phyloP scores from a whole-genome alignment of 139 green algal genomes.

The Coelastrella sp. region DNA sequence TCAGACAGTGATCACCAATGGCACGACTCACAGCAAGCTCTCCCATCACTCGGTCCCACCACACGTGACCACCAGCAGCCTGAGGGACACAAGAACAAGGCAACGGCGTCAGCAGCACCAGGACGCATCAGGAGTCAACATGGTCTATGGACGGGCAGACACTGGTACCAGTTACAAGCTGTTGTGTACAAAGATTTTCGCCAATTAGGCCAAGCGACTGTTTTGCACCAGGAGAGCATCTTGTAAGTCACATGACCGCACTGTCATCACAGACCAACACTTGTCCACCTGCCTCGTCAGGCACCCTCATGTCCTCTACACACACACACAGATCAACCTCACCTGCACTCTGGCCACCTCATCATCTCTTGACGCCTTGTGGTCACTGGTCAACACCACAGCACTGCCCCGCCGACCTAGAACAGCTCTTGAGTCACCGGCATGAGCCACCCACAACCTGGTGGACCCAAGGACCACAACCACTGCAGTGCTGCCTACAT shows the following conservation, averaged over 20 bases:
- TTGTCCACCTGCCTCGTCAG: too few relatives aligned
- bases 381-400: conserved; percentile 77
- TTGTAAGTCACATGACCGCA: too few relatives aligned
- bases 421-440: conserved; percentile 86
- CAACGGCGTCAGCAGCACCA: background rate
- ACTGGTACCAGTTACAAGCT: too few relatives aligned
- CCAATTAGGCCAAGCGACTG: too few relatives aligned
- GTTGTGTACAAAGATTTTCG: too few relatives aligned
- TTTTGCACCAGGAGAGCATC: too few relatives aligned
- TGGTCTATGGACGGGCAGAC: too few relatives aligned
- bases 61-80: conserved; percentile 76
- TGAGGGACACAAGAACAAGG: conserved; percentile 27
- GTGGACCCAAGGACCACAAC: conserved; percentile 75
- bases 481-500: conserved; percentile 89
- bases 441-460: conserved; percentile 85
- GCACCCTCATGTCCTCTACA: too few relatives aligned
- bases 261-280: too few relatives aligned
- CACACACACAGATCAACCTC: background rate
- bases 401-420: conserved; percentile 71
- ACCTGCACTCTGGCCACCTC: conserved; percentile 65
- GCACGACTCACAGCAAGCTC: conserved; percentile 81
- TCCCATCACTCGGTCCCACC: conserved; percentile 82
- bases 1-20: conserved; percentile 78
- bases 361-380: conserved; percentile 77
- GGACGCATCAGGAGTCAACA: background rate